These are phyloP conservation scores for Tulasnella sp. DNA, from an alignment of 768 basidiomycete species.

Conservation along the genomic window DNA sequence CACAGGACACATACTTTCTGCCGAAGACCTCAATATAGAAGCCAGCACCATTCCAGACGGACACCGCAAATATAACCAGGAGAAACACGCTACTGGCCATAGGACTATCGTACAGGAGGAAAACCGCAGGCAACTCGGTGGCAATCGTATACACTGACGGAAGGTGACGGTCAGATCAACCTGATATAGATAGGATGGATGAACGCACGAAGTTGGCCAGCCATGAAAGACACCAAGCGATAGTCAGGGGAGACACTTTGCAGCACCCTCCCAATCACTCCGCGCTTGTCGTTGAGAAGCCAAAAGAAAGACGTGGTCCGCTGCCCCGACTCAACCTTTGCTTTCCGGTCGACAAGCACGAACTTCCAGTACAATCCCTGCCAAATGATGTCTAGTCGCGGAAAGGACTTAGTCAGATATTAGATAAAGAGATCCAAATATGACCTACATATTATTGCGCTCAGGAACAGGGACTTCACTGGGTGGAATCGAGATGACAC, in stretches of 20 bases:
- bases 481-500: constrained; percentile 58
- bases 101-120: constrained; percentile 67
- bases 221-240: constrained; percentile 66
- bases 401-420: neutral
- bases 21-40: constrained; percentile 97
- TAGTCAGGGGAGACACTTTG: constrained; percentile 45
- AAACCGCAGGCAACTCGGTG: constrained; percentile 77
- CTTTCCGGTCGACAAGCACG: constrained; percentile 73
- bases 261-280: constrained; percentile 63
- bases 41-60: constrained; percentile 92
- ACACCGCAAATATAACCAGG: constrained; percentile 66
- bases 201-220: constrained; percentile 60
- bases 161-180: neutral
- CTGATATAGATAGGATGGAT: neutral
- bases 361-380: constrained; percentile 95
- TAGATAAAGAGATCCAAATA: neutral
- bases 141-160: constrained; percentile 63
- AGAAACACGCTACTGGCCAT: constrained; percentile 69
- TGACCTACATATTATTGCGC: constrained; percentile 67
- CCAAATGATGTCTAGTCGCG: constrained; percentile 67
- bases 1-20: constrained; percentile 49
- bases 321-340: constrained; percentile 84
- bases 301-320: constrained; percentile 83
- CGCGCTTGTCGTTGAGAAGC: constrained; percentile 77
- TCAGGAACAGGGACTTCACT: constrained; percentile 58